A percentile compares a stretch with the other conserved stretches of the same genome.
Conservation (phyloP, 2,329 filamentous ascomycete genomes). For the Xylogone sp. region DNA sequence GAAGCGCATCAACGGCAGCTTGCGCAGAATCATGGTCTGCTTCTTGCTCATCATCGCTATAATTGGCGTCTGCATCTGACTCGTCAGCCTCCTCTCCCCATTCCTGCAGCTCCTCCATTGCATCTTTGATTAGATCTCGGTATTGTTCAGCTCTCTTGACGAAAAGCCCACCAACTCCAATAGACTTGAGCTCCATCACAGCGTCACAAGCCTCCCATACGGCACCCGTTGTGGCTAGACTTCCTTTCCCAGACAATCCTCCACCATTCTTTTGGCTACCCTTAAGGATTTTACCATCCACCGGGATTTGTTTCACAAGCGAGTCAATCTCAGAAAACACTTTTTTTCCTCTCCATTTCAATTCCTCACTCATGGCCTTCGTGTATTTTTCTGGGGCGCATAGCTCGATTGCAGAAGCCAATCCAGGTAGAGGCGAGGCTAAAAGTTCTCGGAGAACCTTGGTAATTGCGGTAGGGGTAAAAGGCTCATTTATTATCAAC, state of each 20-base stretch:
- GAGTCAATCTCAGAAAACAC: constrained; percentile 59
- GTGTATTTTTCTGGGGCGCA: constrained; percentile 62
- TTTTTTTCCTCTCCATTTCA: constrained; percentile 54
- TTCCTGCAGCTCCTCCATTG: constrained; percentile 80
- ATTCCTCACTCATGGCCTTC: constrained; percentile 56
- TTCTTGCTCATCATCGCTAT: constrained; percentile 43
- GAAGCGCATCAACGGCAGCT: constrained; percentile 64
- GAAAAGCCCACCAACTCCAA: constrained; percentile 68
- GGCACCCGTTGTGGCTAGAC: constrained; percentile 65
- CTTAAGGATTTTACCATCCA: constrained; percentile 50
- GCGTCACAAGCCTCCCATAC: constrained; percentile 83
- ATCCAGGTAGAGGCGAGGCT: constrained; percentile 66
- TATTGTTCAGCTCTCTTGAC: constrained; percentile 70
- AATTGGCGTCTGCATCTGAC: constrained; percentile 48
- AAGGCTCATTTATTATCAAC: constrained; percentile 80
- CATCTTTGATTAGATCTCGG: constrained; percentile 73
- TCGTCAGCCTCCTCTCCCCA: constrained; percentile 75
- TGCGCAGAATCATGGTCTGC: constrained; percentile 40
- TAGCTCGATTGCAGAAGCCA: constrained; percentile 67
- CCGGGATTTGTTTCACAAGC: constrained; percentile 57
- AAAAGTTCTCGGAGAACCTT: constrained; percentile 71
- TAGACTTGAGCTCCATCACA: constrained; percentile 56
- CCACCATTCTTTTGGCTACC: constrained; percentile 43
- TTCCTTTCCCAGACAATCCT: constrained; percentile 41
- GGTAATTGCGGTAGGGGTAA: constrained; percentile 72